A percentile compares a stretch with the other conserved stretches of the same genome.
Conservation (phyloP, 2,329 filamentous ascomycete species). For the Pyricularia grisea region DNA sequence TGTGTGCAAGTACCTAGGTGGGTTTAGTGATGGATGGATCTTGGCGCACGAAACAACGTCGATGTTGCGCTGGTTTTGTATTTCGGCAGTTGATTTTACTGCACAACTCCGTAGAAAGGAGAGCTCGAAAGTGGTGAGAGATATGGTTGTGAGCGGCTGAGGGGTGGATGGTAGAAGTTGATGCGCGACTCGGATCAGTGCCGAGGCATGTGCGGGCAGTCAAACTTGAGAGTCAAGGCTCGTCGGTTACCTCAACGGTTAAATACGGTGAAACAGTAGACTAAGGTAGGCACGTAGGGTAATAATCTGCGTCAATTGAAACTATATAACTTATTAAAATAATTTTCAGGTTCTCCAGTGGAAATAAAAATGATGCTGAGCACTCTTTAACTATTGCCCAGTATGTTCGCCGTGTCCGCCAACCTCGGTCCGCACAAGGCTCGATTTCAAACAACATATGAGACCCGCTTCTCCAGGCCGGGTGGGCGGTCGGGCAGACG, state of each 20-base stretch:
- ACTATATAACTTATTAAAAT: neutral
- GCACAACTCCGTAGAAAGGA: neutral
- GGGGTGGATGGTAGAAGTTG: neutral
- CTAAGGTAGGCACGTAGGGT: neutral
- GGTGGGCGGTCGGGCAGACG: neutral
- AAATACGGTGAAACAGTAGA: neutral
- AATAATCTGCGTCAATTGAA: neutral
- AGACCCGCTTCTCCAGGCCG: neutral
- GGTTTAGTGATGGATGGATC: neutral
- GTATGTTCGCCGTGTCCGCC: neutral
- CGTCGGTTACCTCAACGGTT: neutral
- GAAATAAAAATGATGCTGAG: neutral
- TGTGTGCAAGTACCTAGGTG: neutral
- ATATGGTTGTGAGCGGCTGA: neutral
- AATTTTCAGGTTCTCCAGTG: neutral
- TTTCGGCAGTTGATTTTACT: neutral
- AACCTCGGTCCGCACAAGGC: neutral
- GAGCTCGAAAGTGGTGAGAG: neutral
- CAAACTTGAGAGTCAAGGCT: neutral
- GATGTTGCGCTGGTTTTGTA: neutral
- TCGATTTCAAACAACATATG: neutral
- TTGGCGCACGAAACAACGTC: neutral
- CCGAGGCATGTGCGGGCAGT: slow-evolving; percentile 1
- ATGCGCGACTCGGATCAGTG: slow-evolving; percentile 3
- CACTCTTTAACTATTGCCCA: neutral